Evolutionary conservation across 2,329 filamentous ascomycete genomes (phyloP).

Genomic region (Fulvia fulva): DNA sequence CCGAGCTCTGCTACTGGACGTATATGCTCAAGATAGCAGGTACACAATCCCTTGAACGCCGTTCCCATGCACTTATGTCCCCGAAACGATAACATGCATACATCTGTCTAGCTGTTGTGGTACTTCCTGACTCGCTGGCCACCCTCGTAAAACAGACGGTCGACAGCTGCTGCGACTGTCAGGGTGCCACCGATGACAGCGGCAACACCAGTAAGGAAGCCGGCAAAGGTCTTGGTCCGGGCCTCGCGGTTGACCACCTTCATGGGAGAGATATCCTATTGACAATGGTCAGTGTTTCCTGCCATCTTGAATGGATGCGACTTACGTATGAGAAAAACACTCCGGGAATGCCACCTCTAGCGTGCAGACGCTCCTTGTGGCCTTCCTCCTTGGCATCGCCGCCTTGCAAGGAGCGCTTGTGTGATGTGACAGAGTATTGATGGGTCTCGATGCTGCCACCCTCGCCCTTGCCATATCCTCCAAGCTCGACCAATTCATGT

Average conservation of each 20-base stretch:
- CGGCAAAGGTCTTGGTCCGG: slow-evolving; percentile 80
- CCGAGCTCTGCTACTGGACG: neutral
- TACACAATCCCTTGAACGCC: neutral
- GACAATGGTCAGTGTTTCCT: slow-evolving; percentile 23
- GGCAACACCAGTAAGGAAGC: slow-evolving; percentile 90
- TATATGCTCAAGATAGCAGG: neutral
- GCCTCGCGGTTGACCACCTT: slow-evolving; percentile 98
- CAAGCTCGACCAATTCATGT: slow-evolving; percentile 57
- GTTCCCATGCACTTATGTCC: neutral
- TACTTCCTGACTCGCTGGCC: slow-evolving; percentile 81
- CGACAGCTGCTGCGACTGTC: slow-evolving; percentile 90
- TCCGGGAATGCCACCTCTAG: slow-evolving; percentile 86
- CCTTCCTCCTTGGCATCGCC: slow-evolving; percentile 82
- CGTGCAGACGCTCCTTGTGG: slow-evolving; percentile 87
- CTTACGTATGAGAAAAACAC: slow-evolving; percentile 97
- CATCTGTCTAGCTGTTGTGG: slow-evolving; percentile 51
- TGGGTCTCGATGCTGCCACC: slow-evolving; percentile 89
- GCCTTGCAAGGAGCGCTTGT: slow-evolving; percentile 81
- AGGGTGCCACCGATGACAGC: slow-evolving; percentile 91
- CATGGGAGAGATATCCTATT: slow-evolving; percentile 89
- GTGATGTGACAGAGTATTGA: slow-evolving; percentile 96
- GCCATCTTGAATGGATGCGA: slow-evolving; percentile 29
- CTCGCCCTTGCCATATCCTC: slow-evolving; percentile 60
- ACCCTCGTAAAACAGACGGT: slow-evolving; percentile 88
- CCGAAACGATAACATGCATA: neutral